These are phyloP conservation scores for Actinomortierella wolfii DNA, from an alignment of 371 early-diverging fungal genomes.

Conservation along the genomic window DNA sequence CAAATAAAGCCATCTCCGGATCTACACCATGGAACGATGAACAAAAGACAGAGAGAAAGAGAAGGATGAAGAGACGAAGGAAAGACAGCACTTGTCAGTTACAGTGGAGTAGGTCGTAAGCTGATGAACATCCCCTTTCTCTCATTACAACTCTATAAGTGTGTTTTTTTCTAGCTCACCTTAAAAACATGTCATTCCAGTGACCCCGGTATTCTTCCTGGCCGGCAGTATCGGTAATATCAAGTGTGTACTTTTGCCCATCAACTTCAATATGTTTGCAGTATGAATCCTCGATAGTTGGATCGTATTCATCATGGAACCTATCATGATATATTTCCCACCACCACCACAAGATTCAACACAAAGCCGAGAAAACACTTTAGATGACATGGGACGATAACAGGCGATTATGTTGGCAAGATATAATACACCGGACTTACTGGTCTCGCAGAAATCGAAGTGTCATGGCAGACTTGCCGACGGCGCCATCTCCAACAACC, in stretches of 20 bases:
- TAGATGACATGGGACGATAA: conserved; percentile 1
- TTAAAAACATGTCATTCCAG: conserved; percentile 41
- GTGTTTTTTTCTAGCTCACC: conserved; percentile 10
- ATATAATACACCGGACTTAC: conserved; percentile 12
- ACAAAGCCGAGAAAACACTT: not conserved
- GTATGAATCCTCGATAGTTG: conserved; percentile 48
- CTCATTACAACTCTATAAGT: not conserved
- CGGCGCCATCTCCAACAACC: conserved; percentile 44
- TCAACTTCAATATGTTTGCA: conserved; percentile 47
- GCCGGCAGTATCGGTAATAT: conserved; percentile 49
- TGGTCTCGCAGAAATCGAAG: conserved; percentile 43
- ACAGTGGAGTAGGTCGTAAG: not conserved
- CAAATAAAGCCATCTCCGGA: conserved; percentile 47
- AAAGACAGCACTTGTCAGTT: not conserved
- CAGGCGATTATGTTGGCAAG: no score
- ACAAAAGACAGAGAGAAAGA: not conserved
- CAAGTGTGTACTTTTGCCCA: conserved; percentile 40
- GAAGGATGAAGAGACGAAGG: not conserved
- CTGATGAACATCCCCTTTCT: not conserved
- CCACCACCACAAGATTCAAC: not conserved
- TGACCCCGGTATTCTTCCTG: conserved; percentile 48
- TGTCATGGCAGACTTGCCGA: conserved; percentile 42
- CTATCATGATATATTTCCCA: not conserved
- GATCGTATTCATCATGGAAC: conserved; percentile 34
- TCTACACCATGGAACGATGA: conserved; percentile 5